A percentile compares a stretch with the other conserved stretches of the same genome.
phyloP scores from a whole-genome alignment of 2,329 filamentous ascomycete species.

The Cladophialophora immunda region DNA sequence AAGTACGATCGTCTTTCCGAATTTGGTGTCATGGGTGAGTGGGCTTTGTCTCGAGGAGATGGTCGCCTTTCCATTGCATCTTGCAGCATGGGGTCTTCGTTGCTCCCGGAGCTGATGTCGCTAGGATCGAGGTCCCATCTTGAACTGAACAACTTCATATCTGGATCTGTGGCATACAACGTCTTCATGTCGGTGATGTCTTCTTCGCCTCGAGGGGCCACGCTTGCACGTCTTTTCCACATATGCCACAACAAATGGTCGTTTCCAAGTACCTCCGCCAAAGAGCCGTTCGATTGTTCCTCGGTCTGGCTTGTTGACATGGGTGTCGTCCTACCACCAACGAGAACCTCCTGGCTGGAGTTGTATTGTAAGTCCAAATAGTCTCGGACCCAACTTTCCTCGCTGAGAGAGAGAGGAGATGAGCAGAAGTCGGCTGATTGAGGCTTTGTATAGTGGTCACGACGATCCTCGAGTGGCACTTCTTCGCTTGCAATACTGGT shows the following conservation, averaged over 20 bases:
- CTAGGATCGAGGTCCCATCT: constrained; percentile 32
- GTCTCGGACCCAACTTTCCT: constrained; percentile 7
- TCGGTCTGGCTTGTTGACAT: constrained; percentile 26
- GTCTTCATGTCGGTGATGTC: constrained; percentile 35
- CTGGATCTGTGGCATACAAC: constrained; percentile 37
- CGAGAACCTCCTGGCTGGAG: neutral
- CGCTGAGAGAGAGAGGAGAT: constrained; percentile 1
- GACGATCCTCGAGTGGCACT: constrained; percentile 14
- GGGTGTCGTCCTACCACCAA: neutral
- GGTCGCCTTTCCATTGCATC: constrained; percentile 9
- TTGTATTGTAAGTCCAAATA: constrained; percentile 6
- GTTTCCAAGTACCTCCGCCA: constrained; percentile 35
- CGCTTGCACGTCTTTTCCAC: constrained; percentile 34
- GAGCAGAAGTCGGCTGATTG: constrained; percentile 6
- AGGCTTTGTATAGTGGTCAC: constrained; percentile 19
- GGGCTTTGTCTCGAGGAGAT: constrained; percentile 17
- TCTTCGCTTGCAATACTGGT: constrained; percentile 13
- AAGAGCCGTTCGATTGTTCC: constrained; percentile 20
- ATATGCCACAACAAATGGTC: constrained; percentile 38
- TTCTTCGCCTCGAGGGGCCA: constrained; percentile 31
- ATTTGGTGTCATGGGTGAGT: constrained; percentile 14
- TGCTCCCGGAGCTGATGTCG: constrained; percentile 29
- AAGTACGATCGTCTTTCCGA: constrained; percentile 32
- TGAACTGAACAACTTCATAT: constrained; percentile 34
- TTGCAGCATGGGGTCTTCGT: constrained; percentile 31